A percentile compares a stretch with the other conserved stretches of the same genome.
These are phyloP conservation scores for Tuber magnatum DNA, from an alignment of 495 filamentous ascomycete species.

Conservation along the genomic window DNA sequence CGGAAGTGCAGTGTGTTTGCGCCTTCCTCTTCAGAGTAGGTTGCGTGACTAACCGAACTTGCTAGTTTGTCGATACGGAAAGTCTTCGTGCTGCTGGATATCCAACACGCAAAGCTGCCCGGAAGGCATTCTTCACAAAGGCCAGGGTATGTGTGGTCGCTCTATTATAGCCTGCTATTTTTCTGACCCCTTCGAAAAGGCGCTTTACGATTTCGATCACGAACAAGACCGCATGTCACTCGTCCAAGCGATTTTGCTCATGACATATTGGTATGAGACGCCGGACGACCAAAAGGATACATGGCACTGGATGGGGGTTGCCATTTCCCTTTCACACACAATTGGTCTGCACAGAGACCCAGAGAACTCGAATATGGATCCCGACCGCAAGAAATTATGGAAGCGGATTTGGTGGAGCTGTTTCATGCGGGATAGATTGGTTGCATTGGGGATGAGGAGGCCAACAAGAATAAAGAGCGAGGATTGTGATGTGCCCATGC, in stretches of 20 bases:
- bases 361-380: conserved; percentile 62
- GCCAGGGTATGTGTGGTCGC: conserved; percentile 54
- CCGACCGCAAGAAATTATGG: conserved; percentile 66
- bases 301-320: conserved; percentile 88
- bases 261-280: conserved; percentile 89
- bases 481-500: conserved; percentile 84
- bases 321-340: conserved; percentile 72
- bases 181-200: conserved; percentile 37
- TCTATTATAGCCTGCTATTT: neutral
- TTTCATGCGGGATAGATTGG: conserved; percentile 80
- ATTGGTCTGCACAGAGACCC: conserved; percentile 79
- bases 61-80: conserved; percentile 60
- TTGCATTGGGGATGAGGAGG: conserved; percentile 82
- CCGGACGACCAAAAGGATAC: conserved; percentile 85
- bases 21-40: conserved; percentile 1
- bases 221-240: conserved; percentile 72
- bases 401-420: conserved; percentile 93
- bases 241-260: conserved; percentile 74
- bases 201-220: conserved; percentile 79
- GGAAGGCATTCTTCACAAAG: conserved; percentile 72
- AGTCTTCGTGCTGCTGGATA: conserved; percentile 64
- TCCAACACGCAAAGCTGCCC: conserved; percentile 60
- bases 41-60: conserved; percentile 13
- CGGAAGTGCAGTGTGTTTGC: conserved; percentile 50
- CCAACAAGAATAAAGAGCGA: conserved; percentile 83